Evolutionary conservation across 2,329 filamentous ascomycete genomes (phyloP).

Genomic region (Colletotrichum sp.): DNA sequence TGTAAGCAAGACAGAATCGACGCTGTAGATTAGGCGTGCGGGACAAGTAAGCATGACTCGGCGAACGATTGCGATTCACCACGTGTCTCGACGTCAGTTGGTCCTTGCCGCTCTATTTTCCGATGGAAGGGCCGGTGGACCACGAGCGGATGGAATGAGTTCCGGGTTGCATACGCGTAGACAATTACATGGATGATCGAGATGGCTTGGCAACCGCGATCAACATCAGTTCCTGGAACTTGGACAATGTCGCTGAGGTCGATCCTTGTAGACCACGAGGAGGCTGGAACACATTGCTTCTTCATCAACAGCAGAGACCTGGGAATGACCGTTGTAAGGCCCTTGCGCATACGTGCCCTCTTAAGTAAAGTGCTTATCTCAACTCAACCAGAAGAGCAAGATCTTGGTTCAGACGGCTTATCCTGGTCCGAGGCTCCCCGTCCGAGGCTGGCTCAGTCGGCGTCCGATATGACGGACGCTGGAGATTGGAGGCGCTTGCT

Average conservation of each 20-base stretch:
- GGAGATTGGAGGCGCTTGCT: neutral
- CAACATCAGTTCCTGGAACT: neutral
- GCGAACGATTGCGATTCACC: neutral
- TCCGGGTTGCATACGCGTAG: neutral
- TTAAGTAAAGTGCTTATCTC: neutral
- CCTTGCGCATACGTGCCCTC: constrained; percentile 1
- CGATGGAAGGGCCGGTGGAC: neutral
- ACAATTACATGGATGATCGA: neutral
- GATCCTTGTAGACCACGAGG: neutral
- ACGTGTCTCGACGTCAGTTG: neutral
- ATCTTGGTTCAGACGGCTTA: neutral
- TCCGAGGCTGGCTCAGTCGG: neutral
- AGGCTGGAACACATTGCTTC: neutral
- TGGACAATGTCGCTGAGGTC: neutral
- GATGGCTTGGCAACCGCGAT: neutral
- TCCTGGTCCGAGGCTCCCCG: neutral
- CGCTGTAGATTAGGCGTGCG: too few relatives aligned
- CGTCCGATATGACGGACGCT: neutral
- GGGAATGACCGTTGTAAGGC: neutral
- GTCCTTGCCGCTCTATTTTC: neutral
- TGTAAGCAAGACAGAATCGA: too few relatives aligned
- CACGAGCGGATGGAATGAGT: neutral
- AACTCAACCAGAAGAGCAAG: neutral
- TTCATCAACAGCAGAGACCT: neutral
- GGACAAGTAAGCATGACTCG: neutral